Evolutionary conservation across 306 rosid genomes (phyloP).

Genomic region (Quercus agrifolia): DNA sequence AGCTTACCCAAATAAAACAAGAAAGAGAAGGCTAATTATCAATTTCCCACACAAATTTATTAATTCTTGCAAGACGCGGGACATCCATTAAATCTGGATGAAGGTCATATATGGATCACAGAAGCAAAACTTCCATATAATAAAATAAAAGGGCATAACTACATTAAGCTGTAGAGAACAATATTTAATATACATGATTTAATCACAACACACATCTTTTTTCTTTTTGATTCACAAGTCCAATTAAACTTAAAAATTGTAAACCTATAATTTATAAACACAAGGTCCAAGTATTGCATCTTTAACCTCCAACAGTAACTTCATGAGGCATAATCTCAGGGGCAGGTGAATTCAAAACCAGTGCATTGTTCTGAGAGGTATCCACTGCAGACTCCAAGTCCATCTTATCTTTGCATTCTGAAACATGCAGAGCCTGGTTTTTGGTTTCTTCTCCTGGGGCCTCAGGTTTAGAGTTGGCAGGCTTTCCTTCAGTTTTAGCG

Average conservation of each 20-base stretch:
- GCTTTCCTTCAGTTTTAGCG: slow-evolving; percentile 32
- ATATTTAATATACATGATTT: slow-evolving; percentile 5
- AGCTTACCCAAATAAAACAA: neutral
- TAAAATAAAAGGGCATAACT: too few species aligned
- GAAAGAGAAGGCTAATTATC: neutral
- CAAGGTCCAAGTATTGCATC: slow-evolving; percentile 8
- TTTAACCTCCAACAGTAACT: slow-evolving; percentile 61
- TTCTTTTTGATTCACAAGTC: slow-evolving; percentile 8
- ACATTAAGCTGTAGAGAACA: neutral
- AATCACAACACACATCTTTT: neutral
- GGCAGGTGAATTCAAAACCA: slow-evolving; percentile 25
- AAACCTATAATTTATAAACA: slow-evolving; percentile 25
- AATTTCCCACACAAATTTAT: neutral
- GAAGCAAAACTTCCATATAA: neutral
- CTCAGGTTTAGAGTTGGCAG: slow-evolving; percentile 25
- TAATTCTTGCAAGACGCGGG: neutral
- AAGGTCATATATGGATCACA: neutral
- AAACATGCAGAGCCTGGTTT: slow-evolving; percentile 22
- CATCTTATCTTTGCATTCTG: slow-evolving; percentile 25
- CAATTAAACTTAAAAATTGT: slow-evolving; percentile 17
- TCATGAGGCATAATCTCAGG: slow-evolving; percentile 58
- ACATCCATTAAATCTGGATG: neutral
- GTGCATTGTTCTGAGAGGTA: slow-evolving; percentile 25
- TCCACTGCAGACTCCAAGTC: slow-evolving; percentile 31
- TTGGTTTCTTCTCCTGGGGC: slow-evolving; percentile 26